Evolutionary conservation across 2,329 filamentous ascomycete genomes (phyloP).

Genomic region (Akanthomyces muscarius): DNA sequence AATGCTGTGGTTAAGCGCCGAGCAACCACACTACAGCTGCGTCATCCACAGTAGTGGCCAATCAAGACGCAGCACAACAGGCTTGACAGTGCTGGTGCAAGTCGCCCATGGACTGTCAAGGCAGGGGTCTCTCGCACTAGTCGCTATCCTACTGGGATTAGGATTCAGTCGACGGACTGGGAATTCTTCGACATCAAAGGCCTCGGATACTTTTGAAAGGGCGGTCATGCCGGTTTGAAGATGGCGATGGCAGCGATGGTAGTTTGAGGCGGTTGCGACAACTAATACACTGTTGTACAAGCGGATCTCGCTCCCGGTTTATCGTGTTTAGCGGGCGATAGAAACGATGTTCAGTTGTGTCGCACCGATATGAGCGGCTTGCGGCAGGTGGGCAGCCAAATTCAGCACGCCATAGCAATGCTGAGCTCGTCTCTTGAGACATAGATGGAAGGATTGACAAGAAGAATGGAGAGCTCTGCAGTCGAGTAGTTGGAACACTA

Average conservation of each 20-base stretch:
- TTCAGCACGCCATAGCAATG: not conserved
- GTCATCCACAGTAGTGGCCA: constrained; percentile 2
- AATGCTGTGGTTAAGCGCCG: constrained; percentile 13
- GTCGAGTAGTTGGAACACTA: not conserved
- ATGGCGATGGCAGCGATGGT: not conserved
- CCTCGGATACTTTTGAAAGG: not conserved
- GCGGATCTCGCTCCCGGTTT: not conserved
- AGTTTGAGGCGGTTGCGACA: no score
- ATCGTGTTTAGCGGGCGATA: not conserved
- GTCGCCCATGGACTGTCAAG: not conserved
- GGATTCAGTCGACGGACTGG: not conserved
- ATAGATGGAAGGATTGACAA: not conserved
- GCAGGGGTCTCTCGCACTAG: not conserved
- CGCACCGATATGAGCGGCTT: not conserved
- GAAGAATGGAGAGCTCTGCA: not conserved
- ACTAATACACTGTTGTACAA: not conserved
- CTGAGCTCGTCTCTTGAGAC: not conserved
- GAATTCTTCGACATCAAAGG: not conserved
- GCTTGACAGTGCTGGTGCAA: not conserved
- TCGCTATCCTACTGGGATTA: not conserved
- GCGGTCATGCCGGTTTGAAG: not conserved
- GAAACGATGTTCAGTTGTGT: not conserved
- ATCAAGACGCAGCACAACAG: not conserved
- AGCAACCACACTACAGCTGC: constrained; percentile 8
- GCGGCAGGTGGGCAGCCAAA: not conserved